Base-by-base conservation (phyloP, 73 alveolate genomes). In the Diophrys appendiculata region DNA sequence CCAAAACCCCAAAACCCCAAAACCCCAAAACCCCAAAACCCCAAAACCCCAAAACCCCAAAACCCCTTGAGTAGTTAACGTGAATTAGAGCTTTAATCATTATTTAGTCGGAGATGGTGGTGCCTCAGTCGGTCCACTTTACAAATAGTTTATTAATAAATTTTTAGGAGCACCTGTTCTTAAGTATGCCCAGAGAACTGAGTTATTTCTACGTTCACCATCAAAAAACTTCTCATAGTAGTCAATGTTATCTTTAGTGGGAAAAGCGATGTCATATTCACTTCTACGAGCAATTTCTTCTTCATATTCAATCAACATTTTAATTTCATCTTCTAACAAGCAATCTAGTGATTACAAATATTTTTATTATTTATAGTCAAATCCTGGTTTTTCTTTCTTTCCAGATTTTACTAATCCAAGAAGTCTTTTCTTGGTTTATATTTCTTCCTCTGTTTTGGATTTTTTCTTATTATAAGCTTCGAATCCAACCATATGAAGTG, bases 401-500 rank as follows among this genome's bases (percentile, higher is more conserved):
- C 92, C 30, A 28, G 26, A 24, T 67, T 67, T 24, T 67, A 28
- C 2, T 1, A 67, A 2, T 43, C 76, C 76, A 2, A 67, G 53
- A 67, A 67, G 76, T 24, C 76, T 2, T 26, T 26, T n/a, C 30
- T 67, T 67, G 23, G 30, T 67, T 0, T 29, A 22, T 67, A 22
- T 67, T n/a, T 85, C 84, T 43, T 78, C 72, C 31, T 78, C 76
- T 28, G 52, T 78, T 65, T 85, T 89, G 5, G 69, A 71, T 52
- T 69, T 31, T 56, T 85, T 85, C 29, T 79, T 75, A 64, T 81
- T 81, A 65, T 71, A 72, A 30, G 92, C 89, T 33, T 64, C 13
- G 34, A 85, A 25, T 32, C 92, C 92, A 25, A 85, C 70, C 72
- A 80, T 33, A 8, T 84, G 80, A 69, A 85, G 43, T 68, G 77